phyloP scores from a whole-genome alignment of 2,329 filamentous ascomycete genomes.

The Penicillium sp. region DNA sequence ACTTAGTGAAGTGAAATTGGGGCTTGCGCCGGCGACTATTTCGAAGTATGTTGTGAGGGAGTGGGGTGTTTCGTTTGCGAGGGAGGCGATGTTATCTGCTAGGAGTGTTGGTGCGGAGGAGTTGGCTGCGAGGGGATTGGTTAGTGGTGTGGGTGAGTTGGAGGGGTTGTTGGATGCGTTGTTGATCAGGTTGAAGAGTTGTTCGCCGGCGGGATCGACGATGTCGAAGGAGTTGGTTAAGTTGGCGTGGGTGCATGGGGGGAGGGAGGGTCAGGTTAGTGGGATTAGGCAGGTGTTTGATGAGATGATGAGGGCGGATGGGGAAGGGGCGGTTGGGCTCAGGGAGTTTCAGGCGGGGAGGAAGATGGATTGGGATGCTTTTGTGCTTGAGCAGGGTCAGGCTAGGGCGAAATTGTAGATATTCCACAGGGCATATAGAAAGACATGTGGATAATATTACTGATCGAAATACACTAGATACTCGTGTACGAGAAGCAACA shows the following conservation, averaged over 20 bases:
- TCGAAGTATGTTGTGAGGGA: constrained; percentile 51
- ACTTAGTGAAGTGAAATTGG: constrained; percentile 51
- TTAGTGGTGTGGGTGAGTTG: constrained; percentile 28
- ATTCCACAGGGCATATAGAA: too few relatives aligned
- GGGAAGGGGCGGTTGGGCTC: constrained; percentile 32
- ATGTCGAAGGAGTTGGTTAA: constrained; percentile 45
- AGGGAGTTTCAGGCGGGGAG: constrained; percentile 32
- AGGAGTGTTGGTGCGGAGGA: constrained; percentile 38
- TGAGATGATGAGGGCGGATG: constrained; percentile 37
- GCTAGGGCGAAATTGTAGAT: constrained; percentile 14
- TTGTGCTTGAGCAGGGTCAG: constrained; percentile 12
- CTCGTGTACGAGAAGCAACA: too few relatives aligned
- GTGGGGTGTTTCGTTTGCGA: constrained; percentile 45
- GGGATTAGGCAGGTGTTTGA: constrained; percentile 35
- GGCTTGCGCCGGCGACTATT: constrained; percentile 47
- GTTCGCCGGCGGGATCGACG: constrained; percentile 39
- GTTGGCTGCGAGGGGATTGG: constrained; percentile 32
- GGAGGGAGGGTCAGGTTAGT: constrained; percentile 24
- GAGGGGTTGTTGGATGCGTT: constrained; percentile 32
- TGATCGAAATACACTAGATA: too few relatives aligned
- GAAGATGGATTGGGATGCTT: constrained; percentile 36
- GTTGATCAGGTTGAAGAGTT: constrained; percentile 29
- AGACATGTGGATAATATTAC: too few relatives aligned
- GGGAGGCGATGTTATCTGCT: constrained; percentile 49
- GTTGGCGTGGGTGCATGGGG: constrained; percentile 35